Base-by-base conservation (phyloP, 768 basidiomycete genomes). In the Leccinellum rugosiceps region DNA sequence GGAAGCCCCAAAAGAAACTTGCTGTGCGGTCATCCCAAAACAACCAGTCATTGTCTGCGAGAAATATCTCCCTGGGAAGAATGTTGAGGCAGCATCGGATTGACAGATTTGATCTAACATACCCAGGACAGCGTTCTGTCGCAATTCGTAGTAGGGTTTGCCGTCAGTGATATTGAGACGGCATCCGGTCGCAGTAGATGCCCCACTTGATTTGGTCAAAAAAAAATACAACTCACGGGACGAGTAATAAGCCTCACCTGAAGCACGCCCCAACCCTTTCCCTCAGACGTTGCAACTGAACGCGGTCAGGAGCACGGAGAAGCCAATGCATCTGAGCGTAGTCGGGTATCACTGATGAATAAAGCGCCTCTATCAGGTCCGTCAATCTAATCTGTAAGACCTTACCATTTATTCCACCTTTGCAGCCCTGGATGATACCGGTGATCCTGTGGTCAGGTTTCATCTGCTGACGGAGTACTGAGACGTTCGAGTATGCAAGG, bases 391-490 rank as follows among this genome's bases (percentile, higher is more conserved):
- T 19, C 17, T 52, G 32, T 54, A 30, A 55, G 14, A 26, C 64
- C 78, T 58, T 63, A 88, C 90, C 84, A 67, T 93, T 93, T 3
- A 86, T 75, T 13, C 80, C 73, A 80, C 87, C 86, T 61, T 87
- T 76, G 32, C 80, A 80, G 31, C 90, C 90, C 61, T 83, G 75
- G 31, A 94, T 78, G 50, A 90, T 77, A 3, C 93, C 91, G 65
- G 93, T 88, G 7, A 94, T 77, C 23, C 93, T 86, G 61, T 87
- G 81, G 47, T 86, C 83, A 0, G 94, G 93, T 68, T 86, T 85
- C 58, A 93, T 84, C 74, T 96, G 94, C 70, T 96, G 94, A 13
- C 94, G 82, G 48, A 96, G 78, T 23, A 85, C 84, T 3, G 92
- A 87, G 43, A 96, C 79, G 48, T 82, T 79, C 8, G 86, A 84